These are phyloP conservation scores for Fusarium caatingaense DNA, from an alignment of 2,329 filamentous ascomycete species.

Conservation along the genomic window DNA sequence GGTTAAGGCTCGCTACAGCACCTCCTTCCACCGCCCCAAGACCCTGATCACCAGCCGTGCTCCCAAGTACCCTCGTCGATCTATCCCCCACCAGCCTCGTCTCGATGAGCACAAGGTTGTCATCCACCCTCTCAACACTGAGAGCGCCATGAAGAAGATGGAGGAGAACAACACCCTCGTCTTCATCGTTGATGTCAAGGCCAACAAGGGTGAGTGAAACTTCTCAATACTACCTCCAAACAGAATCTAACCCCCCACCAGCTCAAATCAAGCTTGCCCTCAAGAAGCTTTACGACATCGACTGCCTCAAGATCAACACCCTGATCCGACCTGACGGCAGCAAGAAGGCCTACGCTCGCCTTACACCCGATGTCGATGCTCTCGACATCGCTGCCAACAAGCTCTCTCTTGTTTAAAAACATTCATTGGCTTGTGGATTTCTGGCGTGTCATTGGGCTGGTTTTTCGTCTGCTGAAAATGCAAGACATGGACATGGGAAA, in stretches of 20 bases:
- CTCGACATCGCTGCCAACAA: slow-evolving; percentile 99
- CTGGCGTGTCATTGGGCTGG: slow-evolving; percentile 49
- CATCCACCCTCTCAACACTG: slow-evolving; percentile 98
- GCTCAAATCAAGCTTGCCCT: slow-evolving; percentile 97
- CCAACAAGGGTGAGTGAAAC: slow-evolving; percentile 72
- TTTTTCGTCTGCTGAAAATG: slow-evolving; percentile 55
- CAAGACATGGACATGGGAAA: slow-evolving; percentile 53
- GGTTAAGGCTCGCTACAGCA: slow-evolving; percentile 90
- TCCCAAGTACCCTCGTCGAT: slow-evolving; percentile 97
- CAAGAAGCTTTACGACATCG: slow-evolving; percentile 99
- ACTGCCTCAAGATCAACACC: slow-evolving; percentile 99
- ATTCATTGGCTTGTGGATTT: slow-evolving; percentile 48
- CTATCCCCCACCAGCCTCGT: slow-evolving; percentile 86
- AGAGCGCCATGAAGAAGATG: slow-evolving; percentile 99
- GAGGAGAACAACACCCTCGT: slow-evolving; percentile 99
- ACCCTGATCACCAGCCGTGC: slow-evolving; percentile 89
- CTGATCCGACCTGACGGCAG: slow-evolving; percentile 96
- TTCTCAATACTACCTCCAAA: neutral
- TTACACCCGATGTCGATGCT: slow-evolving; percentile 96
- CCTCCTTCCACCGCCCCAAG: slow-evolving; percentile 98
- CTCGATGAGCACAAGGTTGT: slow-evolving; percentile 97
- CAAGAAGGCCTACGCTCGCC: slow-evolving; percentile 98
- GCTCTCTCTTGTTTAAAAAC: slow-evolving; percentile 91
- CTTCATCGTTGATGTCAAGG: slow-evolving; percentile 96
- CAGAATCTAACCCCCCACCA: slow-evolving; percentile 52